Base-by-base conservation (phyloP, 2,329 filamentous ascomycete species). In the Nemania sp. region DNA sequence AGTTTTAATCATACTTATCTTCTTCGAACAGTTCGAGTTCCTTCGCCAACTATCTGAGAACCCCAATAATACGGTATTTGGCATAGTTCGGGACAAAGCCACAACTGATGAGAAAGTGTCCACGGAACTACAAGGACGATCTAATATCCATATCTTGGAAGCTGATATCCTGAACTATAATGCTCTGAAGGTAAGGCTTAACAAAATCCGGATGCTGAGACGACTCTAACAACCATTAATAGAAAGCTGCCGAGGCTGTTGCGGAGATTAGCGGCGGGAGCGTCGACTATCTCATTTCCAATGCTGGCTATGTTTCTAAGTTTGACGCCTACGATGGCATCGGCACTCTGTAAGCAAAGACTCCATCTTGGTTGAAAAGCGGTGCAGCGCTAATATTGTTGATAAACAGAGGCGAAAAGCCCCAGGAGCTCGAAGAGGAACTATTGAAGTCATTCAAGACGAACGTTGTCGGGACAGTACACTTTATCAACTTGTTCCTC, bases 261-360 rank as follows among this genome's bases (percentile, higher is more conserved):
- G 56, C 62, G 19, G 69, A 72, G 17, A 68, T 68, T 0, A 66
- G 67, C 5, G 70, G 11, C n/a, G n/a, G 71, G 7, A 63, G 66
- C 50, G 52, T 83, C 9, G 80, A 83, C 66, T 78, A 78, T 53
- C 64, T 83, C 5, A 76, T 83, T 28, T 75, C 74, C 49, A 83
- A 82, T 47, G 80, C 11, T 31, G 45, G 34, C 9, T 5, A n/a
- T 17, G 24, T 49, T 0, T 40, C 36, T 19, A 2, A 30, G 3
- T 41, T 28, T 2, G 36, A 41, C 12, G 36, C 17, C 12, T 49
- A 15, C 15, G 15, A 8, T 3, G 34, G 24, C 11, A 28, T 49
- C 4, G 36, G 36, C 3, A 4, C 17, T 7, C 17, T 47, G 72
- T 39, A 39, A 11, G 34, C 26, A n/a, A n/a, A n/a, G n/a, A n/a